Percentiles rank a stretch among this genome's conserved stretches.
Conservation (phyloP, 306 rosid genomes). For the Phaseolus lunatus region DNA sequence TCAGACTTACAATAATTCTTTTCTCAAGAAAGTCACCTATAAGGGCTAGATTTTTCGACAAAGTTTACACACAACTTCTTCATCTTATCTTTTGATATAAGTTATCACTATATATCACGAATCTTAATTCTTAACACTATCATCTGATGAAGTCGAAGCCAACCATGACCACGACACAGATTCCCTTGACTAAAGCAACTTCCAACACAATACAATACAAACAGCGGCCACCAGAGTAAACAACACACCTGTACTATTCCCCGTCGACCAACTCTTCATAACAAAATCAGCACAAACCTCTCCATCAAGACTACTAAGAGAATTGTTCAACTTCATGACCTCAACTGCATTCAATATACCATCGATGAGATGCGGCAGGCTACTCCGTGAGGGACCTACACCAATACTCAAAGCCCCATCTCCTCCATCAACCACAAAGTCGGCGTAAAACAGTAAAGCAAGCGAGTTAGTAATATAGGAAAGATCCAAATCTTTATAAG, state of each 20-base stretch:
- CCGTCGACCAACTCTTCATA: constrained; percentile 42
- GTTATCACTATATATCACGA: constrained; percentile 26
- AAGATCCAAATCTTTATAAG: too few species aligned
- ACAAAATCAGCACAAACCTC: constrained; percentile 52
- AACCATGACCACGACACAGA: too few species aligned
- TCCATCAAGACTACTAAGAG: constrained; percentile 55
- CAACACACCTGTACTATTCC: constrained; percentile 46
- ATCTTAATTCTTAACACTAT: too few species aligned
- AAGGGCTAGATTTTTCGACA: constrained; percentile 33
- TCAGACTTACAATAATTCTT: too few species aligned
- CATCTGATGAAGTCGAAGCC: too few species aligned
- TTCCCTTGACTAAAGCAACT: too few species aligned
- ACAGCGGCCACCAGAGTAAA: too few species aligned
- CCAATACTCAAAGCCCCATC: constrained; percentile 56
- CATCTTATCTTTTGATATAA: background rate
- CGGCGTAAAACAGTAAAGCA: too few species aligned
- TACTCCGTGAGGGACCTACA: constrained; percentile 68
- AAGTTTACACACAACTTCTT: constrained; percentile 33
- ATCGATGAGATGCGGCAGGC: constrained; percentile 55
- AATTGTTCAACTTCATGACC: constrained; percentile 56
- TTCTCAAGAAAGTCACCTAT: too few species aligned
- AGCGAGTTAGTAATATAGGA: too few species aligned
- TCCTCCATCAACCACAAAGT: constrained; percentile 73
- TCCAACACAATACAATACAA: too few species aligned
- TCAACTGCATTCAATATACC: constrained; percentile 57